These are phyloP conservation scores for Globisporangium megalacanthum DNA, from an alignment of 352 stramenopile genomes.

Conservation along the genomic window DNA sequence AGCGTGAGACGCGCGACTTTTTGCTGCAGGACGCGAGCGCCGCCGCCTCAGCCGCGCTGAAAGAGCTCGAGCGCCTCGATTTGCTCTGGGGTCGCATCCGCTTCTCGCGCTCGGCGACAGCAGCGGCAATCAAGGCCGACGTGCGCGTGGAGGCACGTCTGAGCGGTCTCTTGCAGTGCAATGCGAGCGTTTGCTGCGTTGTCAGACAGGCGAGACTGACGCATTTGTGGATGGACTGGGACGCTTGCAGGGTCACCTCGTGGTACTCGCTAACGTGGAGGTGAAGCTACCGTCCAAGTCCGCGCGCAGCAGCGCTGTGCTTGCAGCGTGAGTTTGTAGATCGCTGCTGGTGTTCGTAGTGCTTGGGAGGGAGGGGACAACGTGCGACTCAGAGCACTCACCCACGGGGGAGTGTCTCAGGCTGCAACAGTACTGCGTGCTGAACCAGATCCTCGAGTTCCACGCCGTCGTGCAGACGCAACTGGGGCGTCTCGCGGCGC, in stretches of 20 bases:
- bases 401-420: conserved; percentile 13
- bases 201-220: too few species aligned
- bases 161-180: neutral
- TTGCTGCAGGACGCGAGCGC: conserved; percentile 53
- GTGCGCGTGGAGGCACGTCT: conserved; percentile 56
- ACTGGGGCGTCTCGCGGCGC: conserved; percentile 33
- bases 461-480: conserved; percentile 61
- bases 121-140: conserved; percentile 53
- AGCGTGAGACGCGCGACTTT: conserved; percentile 51
- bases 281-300: conserved; percentile 54
- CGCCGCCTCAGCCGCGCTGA: conserved; percentile 37
- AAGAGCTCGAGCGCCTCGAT: conserved; percentile 76
- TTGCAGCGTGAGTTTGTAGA: conserved; percentile 32
- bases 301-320: conserved; percentile 42
- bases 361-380: too few species aligned
- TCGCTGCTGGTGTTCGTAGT: neutral
- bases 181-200: conserved; percentile 1
- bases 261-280: conserved; percentile 66
- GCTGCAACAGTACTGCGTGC: conserved; percentile 75
- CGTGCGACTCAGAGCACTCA: neutral
- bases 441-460: conserved; percentile 85
- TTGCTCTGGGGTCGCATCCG: conserved; percentile 80
- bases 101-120: conserved; percentile 37
- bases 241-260: conserved; percentile 51
- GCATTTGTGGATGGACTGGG: too few species aligned